Evolutionary conservation across 345 rosid species (phyloP).

Genomic region (Lumnitzera littorea): DNA sequence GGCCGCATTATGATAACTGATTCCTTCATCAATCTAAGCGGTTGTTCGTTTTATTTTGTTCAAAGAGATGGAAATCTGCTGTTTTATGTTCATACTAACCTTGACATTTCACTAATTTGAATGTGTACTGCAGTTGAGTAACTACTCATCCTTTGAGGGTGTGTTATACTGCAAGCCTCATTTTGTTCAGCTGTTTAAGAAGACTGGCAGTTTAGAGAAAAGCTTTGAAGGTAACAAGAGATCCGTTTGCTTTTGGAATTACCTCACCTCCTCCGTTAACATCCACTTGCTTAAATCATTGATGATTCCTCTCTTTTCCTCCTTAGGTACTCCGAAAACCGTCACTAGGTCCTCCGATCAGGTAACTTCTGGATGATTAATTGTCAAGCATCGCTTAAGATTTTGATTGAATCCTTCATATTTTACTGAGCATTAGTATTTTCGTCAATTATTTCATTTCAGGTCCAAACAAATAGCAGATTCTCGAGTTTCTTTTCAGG

Average conservation of each 20-base stretch:
- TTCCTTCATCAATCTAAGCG: constrained; percentile 1
- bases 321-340: constrained; percentile 48
- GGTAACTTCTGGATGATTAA: constrained; percentile 19
- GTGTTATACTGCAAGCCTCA: constrained; percentile 80
- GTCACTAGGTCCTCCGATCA: constrained; percentile 45
- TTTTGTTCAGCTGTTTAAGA: constrained; percentile 68
- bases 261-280: not conserved
- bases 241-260: constrained; percentile 2
- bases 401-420: not conserved
- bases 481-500: constrained; percentile 66
- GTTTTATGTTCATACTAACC: not conserved
- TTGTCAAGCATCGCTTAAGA: not conserved
- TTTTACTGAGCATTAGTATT: not conserved
- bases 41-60: not conserved
- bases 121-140: constrained; percentile 39
- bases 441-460: constrained; percentile 5
- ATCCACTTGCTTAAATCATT: constrained; percentile 2
- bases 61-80: too few species aligned
- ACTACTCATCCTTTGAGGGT: constrained; percentile 63
- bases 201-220: constrained; percentile 71
- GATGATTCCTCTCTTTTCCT: constrained; percentile 1
- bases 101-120: not conserved
- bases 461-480: constrained; percentile 45
- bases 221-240: constrained; percentile 54
- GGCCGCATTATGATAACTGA: not conserved